phyloP scores from a whole-genome alignment of 2,329 filamentous ascomycete species.

The Neonectria magnoliae region DNA sequence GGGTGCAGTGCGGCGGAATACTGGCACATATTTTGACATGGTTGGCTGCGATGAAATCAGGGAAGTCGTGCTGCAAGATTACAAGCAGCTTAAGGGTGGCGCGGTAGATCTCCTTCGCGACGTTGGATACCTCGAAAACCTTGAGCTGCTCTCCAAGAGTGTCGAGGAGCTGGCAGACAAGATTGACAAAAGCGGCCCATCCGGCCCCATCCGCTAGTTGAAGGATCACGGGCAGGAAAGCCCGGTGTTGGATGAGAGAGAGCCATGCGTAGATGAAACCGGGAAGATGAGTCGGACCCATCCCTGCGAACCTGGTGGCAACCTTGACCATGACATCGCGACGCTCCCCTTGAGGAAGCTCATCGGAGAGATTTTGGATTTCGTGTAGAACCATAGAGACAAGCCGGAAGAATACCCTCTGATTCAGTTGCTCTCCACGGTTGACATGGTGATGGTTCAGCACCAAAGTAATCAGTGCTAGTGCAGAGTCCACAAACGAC shows the following conservation, averaged over 20 bases:
- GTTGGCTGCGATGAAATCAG: slow-evolving; percentile 90
- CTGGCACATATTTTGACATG: slow-evolving; percentile 83
- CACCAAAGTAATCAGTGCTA: slow-evolving; percentile 81
- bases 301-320: slow-evolving; percentile 74
- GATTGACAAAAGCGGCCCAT: slow-evolving; percentile 79
- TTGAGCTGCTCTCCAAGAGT: slow-evolving; percentile 86
- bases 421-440: slow-evolving; percentile 83
- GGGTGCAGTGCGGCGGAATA: slow-evolving; percentile 84
- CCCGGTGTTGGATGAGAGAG: slow-evolving; percentile 81
- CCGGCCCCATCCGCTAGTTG: slow-evolving; percentile 73
- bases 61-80: slow-evolving; percentile 91
- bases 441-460: slow-evolving; percentile 87
- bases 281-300: slow-evolving; percentile 82
- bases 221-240: slow-evolving; percentile 83
- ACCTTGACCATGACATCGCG: slow-evolving; percentile 77
- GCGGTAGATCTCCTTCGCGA: slow-evolving; percentile 85
- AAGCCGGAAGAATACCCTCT: slow-evolving; percentile 90
- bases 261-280: slow-evolving; percentile 90
- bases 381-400: slow-evolving; percentile 86
- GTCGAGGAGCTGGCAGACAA: slow-evolving; percentile 76
- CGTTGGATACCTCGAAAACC: slow-evolving; percentile 71
- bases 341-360: slow-evolving; percentile 69
- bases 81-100: slow-evolving; percentile 84
- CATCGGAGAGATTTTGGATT: slow-evolving; percentile 67
- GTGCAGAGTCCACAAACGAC: slow-evolving; percentile 78